Percentiles rank a stretch among this genome's conserved stretches.
Evolutionary conservation across 2,329 filamentous ascomycete genomes (phyloP).

Genomic region (Aspergillus sp.): DNA sequence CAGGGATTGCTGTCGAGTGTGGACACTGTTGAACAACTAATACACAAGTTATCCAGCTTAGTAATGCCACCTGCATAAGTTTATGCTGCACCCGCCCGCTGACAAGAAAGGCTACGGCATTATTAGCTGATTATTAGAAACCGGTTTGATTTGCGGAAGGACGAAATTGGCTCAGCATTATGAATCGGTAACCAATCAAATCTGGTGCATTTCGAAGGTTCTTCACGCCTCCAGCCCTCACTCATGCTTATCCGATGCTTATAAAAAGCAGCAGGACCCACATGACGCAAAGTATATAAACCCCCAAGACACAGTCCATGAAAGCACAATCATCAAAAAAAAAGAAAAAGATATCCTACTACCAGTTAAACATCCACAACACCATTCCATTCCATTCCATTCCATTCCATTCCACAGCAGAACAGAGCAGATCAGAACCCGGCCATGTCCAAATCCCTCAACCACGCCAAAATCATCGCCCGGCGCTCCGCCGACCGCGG

Average conservation of each 20-base stretch:
- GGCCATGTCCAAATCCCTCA: constrained; percentile 61
- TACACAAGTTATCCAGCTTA: too few species aligned
- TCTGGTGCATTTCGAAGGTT: too few species aligned
- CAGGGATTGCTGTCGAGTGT: too few species aligned
- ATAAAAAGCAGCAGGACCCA: background rate
- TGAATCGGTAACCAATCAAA: background rate
- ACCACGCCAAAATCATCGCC: constrained; percentile 70
- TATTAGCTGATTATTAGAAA: background rate
- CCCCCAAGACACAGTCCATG: background rate
- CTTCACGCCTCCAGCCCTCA: background rate
- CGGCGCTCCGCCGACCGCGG: constrained; percentile 72
- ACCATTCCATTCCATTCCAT: too few species aligned
- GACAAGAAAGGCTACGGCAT: background rate
- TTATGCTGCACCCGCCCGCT: background rate
- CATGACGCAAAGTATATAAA: background rate
- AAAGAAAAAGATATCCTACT: background rate
- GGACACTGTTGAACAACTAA: too few species aligned
- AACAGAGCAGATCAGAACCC: too few species aligned
- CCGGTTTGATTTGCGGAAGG: background rate
- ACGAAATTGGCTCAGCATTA: background rate
- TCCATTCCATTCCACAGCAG: too few species aligned
- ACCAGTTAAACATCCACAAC: too few species aligned
- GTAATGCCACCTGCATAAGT: background rate
- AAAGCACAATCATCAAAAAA: background rate
- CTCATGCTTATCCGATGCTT: constrained; percentile 3